Conservation (phyloP, 805 yeast genomes). For the Ogataea angusta region DNA sequence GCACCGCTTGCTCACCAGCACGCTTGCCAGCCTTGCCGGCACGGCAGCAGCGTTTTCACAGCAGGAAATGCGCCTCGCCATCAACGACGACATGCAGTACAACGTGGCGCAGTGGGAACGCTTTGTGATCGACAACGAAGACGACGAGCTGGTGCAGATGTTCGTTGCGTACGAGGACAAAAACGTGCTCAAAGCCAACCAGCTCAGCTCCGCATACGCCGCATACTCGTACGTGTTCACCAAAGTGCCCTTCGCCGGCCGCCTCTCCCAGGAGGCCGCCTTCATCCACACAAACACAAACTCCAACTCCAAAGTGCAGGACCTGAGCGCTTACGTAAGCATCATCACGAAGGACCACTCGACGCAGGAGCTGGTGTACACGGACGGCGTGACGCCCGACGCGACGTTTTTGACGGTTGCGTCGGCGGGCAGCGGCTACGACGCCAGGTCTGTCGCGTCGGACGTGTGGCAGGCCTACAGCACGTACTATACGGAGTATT, state of each 20-base stretch:
- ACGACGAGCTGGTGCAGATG: slow-evolving; percentile 5
- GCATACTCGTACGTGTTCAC: slow-evolving; percentile 16
- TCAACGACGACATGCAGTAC: slow-evolving; percentile 14
- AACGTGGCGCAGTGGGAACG: slow-evolving; percentile 13
- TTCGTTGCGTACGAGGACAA: slow-evolving; percentile 6
- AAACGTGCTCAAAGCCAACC: background rate
- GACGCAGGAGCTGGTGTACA: slow-evolving; percentile 4
- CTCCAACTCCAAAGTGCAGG: slow-evolving; percentile 6
- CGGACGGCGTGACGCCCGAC: slow-evolving; percentile 3
- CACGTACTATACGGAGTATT: slow-evolving; percentile 4
- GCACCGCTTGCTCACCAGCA: background rate
- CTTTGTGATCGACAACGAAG: slow-evolving; percentile 6
- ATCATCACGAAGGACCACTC: slow-evolving; percentile 11
- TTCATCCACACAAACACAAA: slow-evolving; percentile 15
- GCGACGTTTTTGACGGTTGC: background rate
- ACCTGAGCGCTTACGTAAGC: slow-evolving; percentile 8
- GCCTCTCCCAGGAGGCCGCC: slow-evolving; percentile 14
- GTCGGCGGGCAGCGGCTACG: background rate
- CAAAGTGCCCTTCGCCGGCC: slow-evolving; percentile 10
- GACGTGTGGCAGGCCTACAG: slow-evolving; percentile 9
- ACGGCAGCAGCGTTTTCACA: slow-evolving; percentile 4
- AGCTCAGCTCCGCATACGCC: slow-evolving; percentile 6
- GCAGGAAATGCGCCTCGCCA: slow-evolving; percentile 9
- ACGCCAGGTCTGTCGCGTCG: slow-evolving; percentile 3
- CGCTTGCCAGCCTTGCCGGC: background rate